phyloP scores from a whole-genome alignment of 2,329 filamentous ascomycete species.

The Scedosporium dehoogii region DNA sequence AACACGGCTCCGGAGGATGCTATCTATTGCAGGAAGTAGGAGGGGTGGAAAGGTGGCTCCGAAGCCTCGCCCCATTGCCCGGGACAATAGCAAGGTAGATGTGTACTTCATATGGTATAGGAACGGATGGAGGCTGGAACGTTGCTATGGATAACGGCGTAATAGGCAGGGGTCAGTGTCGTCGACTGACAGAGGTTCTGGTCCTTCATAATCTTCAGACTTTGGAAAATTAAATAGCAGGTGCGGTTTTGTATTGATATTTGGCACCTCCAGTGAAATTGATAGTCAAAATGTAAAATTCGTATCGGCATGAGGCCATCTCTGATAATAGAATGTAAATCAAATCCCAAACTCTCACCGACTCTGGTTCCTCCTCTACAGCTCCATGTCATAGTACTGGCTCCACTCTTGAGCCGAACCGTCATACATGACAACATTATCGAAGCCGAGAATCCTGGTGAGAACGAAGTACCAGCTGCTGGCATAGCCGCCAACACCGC shows the following conservation, averaged over 20 bases:
- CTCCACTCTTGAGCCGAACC: constrained; percentile 6
- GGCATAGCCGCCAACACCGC: constrained; percentile 3
- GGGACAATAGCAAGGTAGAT: constrained; percentile 12
- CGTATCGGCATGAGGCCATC: too few species aligned
- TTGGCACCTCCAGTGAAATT: too few species aligned
- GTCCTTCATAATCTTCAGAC: too few species aligned
- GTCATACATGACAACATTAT: constrained; percentile 5
- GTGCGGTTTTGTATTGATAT: too few species aligned
- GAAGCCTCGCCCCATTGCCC: constrained; percentile 11
- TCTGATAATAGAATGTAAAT: too few species aligned
- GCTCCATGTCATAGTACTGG: constrained; percentile 3
- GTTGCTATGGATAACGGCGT: constrained; percentile 9
- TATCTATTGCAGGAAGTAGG: constrained; percentile 12
- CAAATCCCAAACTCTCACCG: neutral
- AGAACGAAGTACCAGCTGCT: constrained; percentile 5
- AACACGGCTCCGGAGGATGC: constrained; percentile 11
- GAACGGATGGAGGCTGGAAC: constrained; percentile 10
- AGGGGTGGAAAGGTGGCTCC: constrained; percentile 16
- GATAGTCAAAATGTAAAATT: too few species aligned
- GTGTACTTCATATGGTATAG: constrained; percentile 11
- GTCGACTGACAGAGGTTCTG: too few species aligned
- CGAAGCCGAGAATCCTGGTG: constrained; percentile 4
- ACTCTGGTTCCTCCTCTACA: too few species aligned
- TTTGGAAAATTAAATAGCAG: too few species aligned
- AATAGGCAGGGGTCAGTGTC: too few species aligned